These are phyloP conservation scores for Claviceps sp. DNA, from an alignment of 2,329 filamentous ascomycete genomes.

Conservation along the genomic window DNA sequence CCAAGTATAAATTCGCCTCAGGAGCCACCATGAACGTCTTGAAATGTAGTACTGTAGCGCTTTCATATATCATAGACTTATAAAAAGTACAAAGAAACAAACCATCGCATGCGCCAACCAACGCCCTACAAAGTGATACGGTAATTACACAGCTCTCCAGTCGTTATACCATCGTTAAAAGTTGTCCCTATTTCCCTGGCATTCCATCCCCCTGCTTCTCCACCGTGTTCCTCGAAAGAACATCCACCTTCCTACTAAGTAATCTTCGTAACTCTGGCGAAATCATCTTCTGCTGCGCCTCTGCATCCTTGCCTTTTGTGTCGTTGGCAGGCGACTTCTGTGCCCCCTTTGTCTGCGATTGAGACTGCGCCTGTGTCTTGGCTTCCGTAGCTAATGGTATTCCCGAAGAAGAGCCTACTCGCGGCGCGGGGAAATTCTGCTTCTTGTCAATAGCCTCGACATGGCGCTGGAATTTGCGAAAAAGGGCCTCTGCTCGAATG, in stretches of 20 bases:
- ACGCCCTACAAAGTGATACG: neutral
- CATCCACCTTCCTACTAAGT: conserved; percentile 34
- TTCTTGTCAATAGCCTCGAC: conserved; percentile 91
- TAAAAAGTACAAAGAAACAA: neutral
- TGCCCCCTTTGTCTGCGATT: too few relatives aligned
- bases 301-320: conserved; percentile 23
- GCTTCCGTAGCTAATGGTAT: neutral
- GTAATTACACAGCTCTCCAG: neutral
- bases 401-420: conserved; percentile 8
- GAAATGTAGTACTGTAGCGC: too few relatives aligned
- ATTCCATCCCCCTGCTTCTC: conserved; percentile 23
- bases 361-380: neutral
- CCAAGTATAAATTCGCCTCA: too few relatives aligned
- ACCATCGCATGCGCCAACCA: neutral
- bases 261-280: conserved; percentile 43
- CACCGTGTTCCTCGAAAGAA: conserved; percentile 26
- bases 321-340: conserved; percentile 7
- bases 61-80: neutral
- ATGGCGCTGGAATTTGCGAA: conserved; percentile 73
- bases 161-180: neutral
- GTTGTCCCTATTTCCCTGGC: conserved; percentile 15
- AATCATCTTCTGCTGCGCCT: conserved; percentile 30
- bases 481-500: conserved; percentile 77
- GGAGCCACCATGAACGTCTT: too few relatives aligned
- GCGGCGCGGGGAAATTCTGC: conserved; percentile 59